Evolutionary conservation across 2,329 filamentous ascomycete species (phyloP).

Genomic region (Hypoxylon rubiginosum): DNA sequence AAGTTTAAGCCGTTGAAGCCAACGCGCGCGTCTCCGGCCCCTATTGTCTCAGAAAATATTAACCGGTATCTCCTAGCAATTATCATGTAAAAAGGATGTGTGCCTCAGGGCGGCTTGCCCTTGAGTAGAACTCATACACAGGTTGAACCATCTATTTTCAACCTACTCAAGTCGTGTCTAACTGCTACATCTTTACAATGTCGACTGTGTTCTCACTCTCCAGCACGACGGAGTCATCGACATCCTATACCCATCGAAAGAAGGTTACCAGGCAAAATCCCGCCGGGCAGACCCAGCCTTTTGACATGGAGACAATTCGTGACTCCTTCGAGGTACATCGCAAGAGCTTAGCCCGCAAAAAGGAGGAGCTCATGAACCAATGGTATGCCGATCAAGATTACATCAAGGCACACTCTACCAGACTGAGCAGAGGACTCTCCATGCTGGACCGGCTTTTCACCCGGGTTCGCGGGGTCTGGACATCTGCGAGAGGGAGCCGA

Average conservation of each 20-base stretch:
- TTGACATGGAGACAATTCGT: slow-evolving; percentile 2
- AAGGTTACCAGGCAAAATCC: background rate
- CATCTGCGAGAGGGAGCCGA: background rate
- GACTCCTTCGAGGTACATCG: slow-evolving; percentile 34
- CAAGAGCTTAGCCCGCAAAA: slow-evolving; percentile 14
- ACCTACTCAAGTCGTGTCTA: background rate
- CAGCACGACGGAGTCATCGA: background rate
- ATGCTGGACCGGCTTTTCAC: slow-evolving; percentile 6
- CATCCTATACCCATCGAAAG: background rate
- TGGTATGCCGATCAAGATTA: too few relatives aligned
- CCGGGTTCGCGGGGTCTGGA: slow-evolving; percentile 5
- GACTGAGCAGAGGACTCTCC: background rate
- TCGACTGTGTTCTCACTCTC: background rate
- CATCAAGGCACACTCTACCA: background rate
- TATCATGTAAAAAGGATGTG: background rate
- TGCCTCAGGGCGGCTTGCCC: background rate
- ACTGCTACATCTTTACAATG: background rate
- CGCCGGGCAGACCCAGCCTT: background rate
- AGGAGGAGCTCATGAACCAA: background rate
- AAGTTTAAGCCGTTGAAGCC: slow-evolving; percentile 18
- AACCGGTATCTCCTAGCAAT: background rate
- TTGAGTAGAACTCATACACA: background rate
- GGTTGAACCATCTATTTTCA: background rate
- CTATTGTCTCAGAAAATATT: slow-evolving; percentile 1
- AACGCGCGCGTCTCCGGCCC: slow-evolving; percentile 8